Evolutionary conservation across 164 flowering plant genomes (phyloP), one percentile per base, ranked within the genome.

Genomic region (Piper longum): DNA sequence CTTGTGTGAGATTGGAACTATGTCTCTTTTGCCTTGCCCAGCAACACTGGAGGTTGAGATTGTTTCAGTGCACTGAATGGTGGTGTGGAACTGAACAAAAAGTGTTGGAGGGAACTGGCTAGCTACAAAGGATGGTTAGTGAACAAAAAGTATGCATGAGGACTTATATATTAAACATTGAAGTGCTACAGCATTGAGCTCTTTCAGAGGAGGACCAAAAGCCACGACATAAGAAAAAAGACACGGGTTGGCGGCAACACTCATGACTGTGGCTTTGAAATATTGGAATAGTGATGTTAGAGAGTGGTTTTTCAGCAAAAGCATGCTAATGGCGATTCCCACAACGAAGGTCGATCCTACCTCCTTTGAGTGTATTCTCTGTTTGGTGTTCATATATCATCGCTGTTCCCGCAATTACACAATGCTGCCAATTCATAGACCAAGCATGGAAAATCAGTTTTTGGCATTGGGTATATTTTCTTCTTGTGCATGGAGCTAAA

Each of bases 11-110:
- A 55, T 59, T 64, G 83, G 8, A 63, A 66, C 81, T 60, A 81
- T 58, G 61, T 79, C 84, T 5, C 45, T 61, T 60, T 67, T 72
- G 56, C 68, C 59, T 17, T 76, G 61, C 51, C 68, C 76, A n/a
- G 36, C 36, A 26, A 76, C 41, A n/a, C 74, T 66, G 56, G 76
- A 65, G 72, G 72, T 55, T 12, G 76, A 45, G 68, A 78, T 59
- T 59, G 72, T 70, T 51, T 75, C 72, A 39, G 80, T 76, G 41
- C 88, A 75, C 87, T 48, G 67, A 62, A 14, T 44, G 0, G 12
- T 19, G 62, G 12, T 18, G 18, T 41, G 17, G 63, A 26, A 26
- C 1, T 26, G 57, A 55, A 17, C 5, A 17, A 55, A 17, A 55
- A 13, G 57, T 6, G 17, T 17, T 16, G 17, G 19, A 54, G 4